These are phyloP conservation scores for Candolleomyces efflorescens DNA, from an alignment of 768 basidiomycete species.

Conservation along the genomic window DNA sequence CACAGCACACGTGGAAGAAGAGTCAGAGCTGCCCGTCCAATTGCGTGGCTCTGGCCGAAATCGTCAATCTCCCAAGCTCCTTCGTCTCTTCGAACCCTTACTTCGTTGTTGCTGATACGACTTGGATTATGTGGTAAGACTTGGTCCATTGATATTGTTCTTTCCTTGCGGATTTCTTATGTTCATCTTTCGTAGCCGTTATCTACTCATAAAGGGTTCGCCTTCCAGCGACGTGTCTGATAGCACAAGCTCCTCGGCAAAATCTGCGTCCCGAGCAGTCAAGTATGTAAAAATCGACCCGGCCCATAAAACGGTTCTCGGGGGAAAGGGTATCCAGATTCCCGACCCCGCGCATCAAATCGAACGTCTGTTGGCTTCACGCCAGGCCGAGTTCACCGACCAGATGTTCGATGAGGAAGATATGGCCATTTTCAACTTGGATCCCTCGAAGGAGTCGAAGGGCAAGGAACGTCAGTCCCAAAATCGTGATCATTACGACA, in stretches of 20 bases:
- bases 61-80: constrained; percentile 54
- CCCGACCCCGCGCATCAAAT: constrained; percentile 58
- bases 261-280: constrained; percentile 10
- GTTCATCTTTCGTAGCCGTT: too few relatives aligned
- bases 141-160: too few relatives aligned
- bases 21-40: constrained; percentile 41
- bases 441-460: constrained; percentile 12
- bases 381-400: constrained; percentile 35
- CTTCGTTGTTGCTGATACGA: constrained; percentile 58
- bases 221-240: neutral
- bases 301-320: constrained; percentile 36
- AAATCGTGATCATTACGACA: constrained; percentile 15
- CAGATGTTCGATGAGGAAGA: constrained; percentile 52
- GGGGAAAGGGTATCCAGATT: constrained; percentile 37
- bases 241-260: constrained; percentile 4
- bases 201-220: constrained; percentile 50
- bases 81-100: constrained; percentile 52
- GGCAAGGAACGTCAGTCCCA: constrained; percentile 7
- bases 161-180: neutral
- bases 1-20: constrained; percentile 44
- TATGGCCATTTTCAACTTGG: constrained; percentile 34
- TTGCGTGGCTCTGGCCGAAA: constrained; percentile 60
- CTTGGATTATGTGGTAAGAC: constrained; percentile 74
- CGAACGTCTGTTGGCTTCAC: constrained; percentile 38
- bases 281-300: constrained; percentile 51